These are phyloP conservation scores for Termitomyces sp. DNA, from an alignment of 768 basidiomycete genomes.

Conservation along the genomic window DNA sequence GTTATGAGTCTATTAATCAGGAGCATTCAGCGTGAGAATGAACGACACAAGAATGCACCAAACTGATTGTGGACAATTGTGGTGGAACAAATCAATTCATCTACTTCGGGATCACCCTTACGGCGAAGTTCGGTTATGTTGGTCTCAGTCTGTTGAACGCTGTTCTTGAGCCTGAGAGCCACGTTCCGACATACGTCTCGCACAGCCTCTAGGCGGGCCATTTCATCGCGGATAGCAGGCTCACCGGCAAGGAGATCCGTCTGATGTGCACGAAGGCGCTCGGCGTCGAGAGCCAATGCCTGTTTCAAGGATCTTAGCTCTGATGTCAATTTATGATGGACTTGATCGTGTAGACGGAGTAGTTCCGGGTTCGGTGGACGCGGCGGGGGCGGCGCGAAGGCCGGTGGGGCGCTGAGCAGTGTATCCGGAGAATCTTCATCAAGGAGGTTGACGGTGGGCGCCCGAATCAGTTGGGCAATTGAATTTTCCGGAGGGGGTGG, in stretches of 20 bases:
- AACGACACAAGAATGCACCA: slow-evolving; percentile 21
- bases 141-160: slow-evolving; percentile 62
- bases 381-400: slow-evolving; percentile 46
- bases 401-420: slow-evolving; percentile 15
- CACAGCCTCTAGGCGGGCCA: slow-evolving; percentile 90
- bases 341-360: slow-evolving; percentile 67
- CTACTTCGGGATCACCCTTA: slow-evolving; percentile 89
- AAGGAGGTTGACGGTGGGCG: slow-evolving; percentile 50
- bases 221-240: slow-evolving; percentile 95
- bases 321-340: slow-evolving; percentile 69
- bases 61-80: slow-evolving; percentile 97
- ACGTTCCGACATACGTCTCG: slow-evolving; percentile 84
- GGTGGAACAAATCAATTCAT: slow-evolving; percentile 94
- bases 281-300: slow-evolving; percentile 57
- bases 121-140: slow-evolving; percentile 72
- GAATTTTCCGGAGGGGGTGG: slow-evolving; percentile 15
- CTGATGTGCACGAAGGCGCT: slow-evolving; percentile 76
- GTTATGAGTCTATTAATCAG: slow-evolving; percentile 68
- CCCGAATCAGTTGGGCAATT: slow-evolving; percentile 15
- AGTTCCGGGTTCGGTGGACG: slow-evolving; percentile 90
- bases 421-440: slow-evolving; percentile 50
- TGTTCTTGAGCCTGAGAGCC: slow-evolving; percentile 54
- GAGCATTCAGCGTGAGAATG: slow-evolving; percentile 3
- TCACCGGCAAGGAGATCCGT: slow-evolving; percentile 82
- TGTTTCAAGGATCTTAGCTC: slow-evolving; percentile 69